Base-by-base conservation (phyloP, 192 early-diverging fungal genomes). In the Chytriomyces hyalinus region DNA sequence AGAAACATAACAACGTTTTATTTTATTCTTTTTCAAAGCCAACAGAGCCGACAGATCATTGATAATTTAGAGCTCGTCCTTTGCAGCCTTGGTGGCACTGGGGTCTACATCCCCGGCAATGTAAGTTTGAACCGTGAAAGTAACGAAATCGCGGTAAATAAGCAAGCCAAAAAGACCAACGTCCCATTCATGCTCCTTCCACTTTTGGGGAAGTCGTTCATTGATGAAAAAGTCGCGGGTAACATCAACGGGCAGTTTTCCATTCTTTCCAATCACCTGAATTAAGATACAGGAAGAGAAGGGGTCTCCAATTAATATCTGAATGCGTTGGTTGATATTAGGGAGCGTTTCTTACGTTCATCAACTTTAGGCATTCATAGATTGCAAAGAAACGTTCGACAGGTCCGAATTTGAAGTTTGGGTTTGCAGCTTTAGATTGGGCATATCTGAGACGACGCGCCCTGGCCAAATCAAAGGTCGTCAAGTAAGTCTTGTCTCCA, bases 141-240 rank as follows among this genome's bases (percentile, higher is more conserved):
- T n/a, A 24, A 69, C 43, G 24, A 69, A 49, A 46, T 20, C 45
- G 5, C 45, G 20, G 67, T 13, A 36, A 24, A 69, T 10, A 15
- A 48, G 17, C 13, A 20, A 2, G 9, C 67, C 67, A 10, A 13
- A 69, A 45, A 69, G 47, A 15, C 67, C 67, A 36, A 45, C 47
- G 67, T 69, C 47, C 67, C 67, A 69, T 17, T 20, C 15, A 15
- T 69, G 36, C 26, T 22, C 44, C 15, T 69, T 69, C 67, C 67
- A 69, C 67, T 69, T 69, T 15, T 44, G 47, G 4, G 67, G 67
- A 36, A 69, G 67, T 11, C 67, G 36, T 46, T 69, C 67, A 45
- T 69, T 69, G 67, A 69, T 43, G 15, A 69, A 69, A 69, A 69
- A 69, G 47, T 69, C 67, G 17, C 48, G 22, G 4, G 67, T 45